Conservation (phyloP, 179 eudicot genomes). For the Heliamphora pulchella region DNA sequence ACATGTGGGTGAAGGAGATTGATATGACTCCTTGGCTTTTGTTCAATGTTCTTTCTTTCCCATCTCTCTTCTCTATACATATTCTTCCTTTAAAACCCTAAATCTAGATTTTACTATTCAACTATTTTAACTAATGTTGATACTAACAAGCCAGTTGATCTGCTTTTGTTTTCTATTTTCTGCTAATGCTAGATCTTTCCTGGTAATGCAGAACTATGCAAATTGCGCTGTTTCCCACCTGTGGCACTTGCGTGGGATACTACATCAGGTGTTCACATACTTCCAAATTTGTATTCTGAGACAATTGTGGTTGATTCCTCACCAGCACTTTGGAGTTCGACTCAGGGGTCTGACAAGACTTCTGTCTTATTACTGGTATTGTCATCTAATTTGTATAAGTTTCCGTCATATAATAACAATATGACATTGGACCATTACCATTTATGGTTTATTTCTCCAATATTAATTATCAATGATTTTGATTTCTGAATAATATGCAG, state of each 20-base stretch:
- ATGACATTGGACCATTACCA: background rate
- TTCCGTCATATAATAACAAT: constrained; percentile 4
- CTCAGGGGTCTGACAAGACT: constrained; percentile 67
- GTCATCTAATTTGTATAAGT: constrained; percentile 8
- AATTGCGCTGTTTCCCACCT: constrained; percentile 95
- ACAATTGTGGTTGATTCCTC: constrained; percentile 75
- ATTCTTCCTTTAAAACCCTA: background rate
- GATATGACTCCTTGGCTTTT: too few species aligned
- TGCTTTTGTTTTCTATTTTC: background rate
- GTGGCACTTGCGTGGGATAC: constrained; percentile 95
- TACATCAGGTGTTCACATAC: constrained; percentile 76
- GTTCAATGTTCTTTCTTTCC: too few species aligned
- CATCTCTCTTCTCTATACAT: too few species aligned
- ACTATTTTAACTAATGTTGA: background rate
- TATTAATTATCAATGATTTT: background rate
- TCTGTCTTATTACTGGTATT: constrained; percentile 72
- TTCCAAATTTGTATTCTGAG: constrained; percentile 71
- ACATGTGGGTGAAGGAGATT: too few species aligned
- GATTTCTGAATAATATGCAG: constrained; percentile 36
- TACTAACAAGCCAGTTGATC: background rate
- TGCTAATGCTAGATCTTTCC: constrained; percentile 20
- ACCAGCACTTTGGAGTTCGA: constrained; percentile 84
- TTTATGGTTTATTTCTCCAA: background rate
- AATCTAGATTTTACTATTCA: too few species aligned
- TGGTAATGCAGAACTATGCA: constrained; percentile 64